These are phyloP conservation scores for Podospora pseudopauciseta DNA, from an alignment of 495 filamentous ascomycete species.

Conservation along the genomic window DNA sequence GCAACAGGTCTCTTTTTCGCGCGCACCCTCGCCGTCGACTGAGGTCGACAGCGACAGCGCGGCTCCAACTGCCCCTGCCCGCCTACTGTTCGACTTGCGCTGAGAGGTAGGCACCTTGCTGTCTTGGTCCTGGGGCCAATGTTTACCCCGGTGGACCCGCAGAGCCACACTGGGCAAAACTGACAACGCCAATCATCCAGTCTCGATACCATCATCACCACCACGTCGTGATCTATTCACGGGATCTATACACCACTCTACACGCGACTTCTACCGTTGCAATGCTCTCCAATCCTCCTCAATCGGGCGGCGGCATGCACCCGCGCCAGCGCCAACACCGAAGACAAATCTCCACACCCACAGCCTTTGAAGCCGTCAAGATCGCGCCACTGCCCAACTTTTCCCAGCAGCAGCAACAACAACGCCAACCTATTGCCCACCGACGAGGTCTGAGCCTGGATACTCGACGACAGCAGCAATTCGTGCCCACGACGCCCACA, in stretches of 20 bases:
- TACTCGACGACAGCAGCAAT: slow-evolving; percentile 55
- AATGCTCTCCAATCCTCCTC: slow-evolving; percentile 71
- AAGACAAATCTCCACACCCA: slow-evolving; percentile 84
- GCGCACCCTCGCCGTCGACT: slow-evolving; percentile 31
- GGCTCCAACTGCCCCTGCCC: slow-evolving; percentile 38
- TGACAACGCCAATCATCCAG: neutral
- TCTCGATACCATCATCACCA: slow-evolving; percentile 40
- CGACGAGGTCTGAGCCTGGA: slow-evolving; percentile 79
- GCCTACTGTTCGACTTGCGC: slow-evolving; percentile 65
- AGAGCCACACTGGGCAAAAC: neutral
- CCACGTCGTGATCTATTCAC: slow-evolving; percentile 18
- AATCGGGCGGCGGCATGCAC: slow-evolving; percentile 59
- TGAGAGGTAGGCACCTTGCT: slow-evolving; percentile 60
- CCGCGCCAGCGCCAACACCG: slow-evolving; percentile 71
- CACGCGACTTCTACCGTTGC: slow-evolving; percentile 49
- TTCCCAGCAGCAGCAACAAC: slow-evolving; percentile 36
- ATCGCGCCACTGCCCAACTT: slow-evolving; percentile 57
- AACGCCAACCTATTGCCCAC: slow-evolving; percentile 52
- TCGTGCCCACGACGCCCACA: slow-evolving; percentile 39
- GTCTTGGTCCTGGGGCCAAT: neutral
- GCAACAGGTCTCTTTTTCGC: neutral
- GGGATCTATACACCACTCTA: slow-evolving; percentile 50
- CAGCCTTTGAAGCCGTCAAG: slow-evolving; percentile 65
- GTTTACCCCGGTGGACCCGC: neutral
- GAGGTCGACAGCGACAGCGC: slow-evolving; percentile 36